A percentile compares a stretch with the other conserved stretches of the same genome.
Evolutionary conservation across 129 eudicot genomes (phyloP).

Genomic region (Centaurea solstitialis): DNA sequence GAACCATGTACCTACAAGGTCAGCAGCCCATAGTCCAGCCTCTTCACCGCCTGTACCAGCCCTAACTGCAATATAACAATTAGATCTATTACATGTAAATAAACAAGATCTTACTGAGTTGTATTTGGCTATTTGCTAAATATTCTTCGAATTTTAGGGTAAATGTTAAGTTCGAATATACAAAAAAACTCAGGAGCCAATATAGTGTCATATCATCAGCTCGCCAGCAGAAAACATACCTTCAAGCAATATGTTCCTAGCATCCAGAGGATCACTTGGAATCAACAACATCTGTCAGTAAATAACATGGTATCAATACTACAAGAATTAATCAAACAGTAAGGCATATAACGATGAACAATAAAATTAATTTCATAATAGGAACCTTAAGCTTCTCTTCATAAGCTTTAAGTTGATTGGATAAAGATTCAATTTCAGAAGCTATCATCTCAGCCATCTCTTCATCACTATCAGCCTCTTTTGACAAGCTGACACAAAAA

Average conservation of each 20-base stretch:
- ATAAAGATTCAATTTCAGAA: conserved; percentile 71
- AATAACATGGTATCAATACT: conserved; percentile 17
- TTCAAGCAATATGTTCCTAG: conserved; percentile 95
- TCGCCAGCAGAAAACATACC: conserved; percentile 42
- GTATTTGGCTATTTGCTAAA: background rate
- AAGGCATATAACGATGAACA: background rate
- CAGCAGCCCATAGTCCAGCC: conserved; percentile 99
- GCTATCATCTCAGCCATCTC: conserved; percentile 96
- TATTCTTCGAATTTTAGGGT: background rate
- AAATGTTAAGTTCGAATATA: background rate
- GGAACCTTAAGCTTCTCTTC: conserved; percentile 89
- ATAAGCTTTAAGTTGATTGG: conserved; percentile 51
- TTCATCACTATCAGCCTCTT: conserved; percentile 76
- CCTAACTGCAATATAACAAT: conserved; percentile 66
- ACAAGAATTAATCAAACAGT: conserved; percentile 15
- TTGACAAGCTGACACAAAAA: conserved; percentile 59
- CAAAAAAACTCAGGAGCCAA: background rate
- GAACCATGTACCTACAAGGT: conserved; percentile 98
- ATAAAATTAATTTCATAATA: conserved; percentile 8
- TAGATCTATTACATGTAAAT: background rate
- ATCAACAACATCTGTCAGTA: conserved; percentile 66
- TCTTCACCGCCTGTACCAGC: conserved; percentile 99
- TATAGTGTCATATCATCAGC: background rate
- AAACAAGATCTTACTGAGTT: conserved; percentile 4
- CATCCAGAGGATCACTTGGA: conserved; percentile 96